Evolutionary conservation across 1,284 basidiomycete genomes (phyloP).

Genomic region (Rhodotorula sp.): DNA sequence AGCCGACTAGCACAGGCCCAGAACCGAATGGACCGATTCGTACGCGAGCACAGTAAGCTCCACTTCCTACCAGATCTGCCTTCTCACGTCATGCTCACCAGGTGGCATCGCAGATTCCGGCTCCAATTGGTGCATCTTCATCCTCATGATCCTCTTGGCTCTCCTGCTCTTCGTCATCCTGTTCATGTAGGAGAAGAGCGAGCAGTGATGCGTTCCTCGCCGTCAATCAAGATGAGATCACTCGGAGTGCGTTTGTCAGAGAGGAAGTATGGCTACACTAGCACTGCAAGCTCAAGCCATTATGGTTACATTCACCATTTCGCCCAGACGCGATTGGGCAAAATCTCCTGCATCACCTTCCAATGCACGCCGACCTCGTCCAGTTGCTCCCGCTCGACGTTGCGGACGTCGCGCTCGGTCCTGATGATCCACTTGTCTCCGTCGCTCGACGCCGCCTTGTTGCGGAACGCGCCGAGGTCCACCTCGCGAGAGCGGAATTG

Average conservation of each 20-base stretch:
- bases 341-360: conserved; percentile 37
- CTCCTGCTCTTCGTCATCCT: conserved; percentile 58
- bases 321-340: conserved; percentile 37
- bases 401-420: background rate
- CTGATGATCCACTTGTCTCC: conserved; percentile 13
- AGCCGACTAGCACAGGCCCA: conserved; percentile 68
- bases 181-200: conserved; percentile 39
- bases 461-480: conserved; percentile 11
- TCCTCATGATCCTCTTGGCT: conserved; percentile 58
- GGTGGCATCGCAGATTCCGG: conserved; percentile 60
- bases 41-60: conserved; percentile 69
- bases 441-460: background rate
- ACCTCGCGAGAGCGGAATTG: conserved; percentile 30
- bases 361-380: conserved; percentile 33
- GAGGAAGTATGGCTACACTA: background rate
- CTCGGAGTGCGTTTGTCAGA: background rate
- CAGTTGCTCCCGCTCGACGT: conserved; percentile 18
- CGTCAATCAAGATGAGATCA: background rate
- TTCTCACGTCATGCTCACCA: background rate
- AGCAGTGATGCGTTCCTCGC: too few relatives aligned
- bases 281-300: background rate
- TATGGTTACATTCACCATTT: conserved; percentile 20
- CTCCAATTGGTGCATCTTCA: conserved; percentile 66
- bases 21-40: conserved; percentile 71
- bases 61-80: background rate